Evolutionary conservation across 495 filamentous ascomycete genomes (phyloP), one percentile per base, ranked within the genome.

Genomic region (Neurospora sp.): DNA sequence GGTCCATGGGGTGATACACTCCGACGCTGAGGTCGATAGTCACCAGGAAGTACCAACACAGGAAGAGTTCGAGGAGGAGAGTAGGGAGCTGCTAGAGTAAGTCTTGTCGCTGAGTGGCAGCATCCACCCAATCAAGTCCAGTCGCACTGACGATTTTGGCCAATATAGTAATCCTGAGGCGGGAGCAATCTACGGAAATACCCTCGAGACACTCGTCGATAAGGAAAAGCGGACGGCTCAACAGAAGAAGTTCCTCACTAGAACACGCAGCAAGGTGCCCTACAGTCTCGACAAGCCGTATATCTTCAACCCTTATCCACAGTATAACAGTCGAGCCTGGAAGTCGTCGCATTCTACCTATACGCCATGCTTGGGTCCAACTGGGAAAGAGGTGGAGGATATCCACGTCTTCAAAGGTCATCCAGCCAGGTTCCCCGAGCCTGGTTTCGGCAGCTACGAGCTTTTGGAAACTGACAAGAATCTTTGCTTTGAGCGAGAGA

Each of bases 401-500:
- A 79, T 86, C 11, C 71, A 76, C 16, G 86, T 85, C 38, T 88
- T 85, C 72, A 82, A 84, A 72, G 94, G 93, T 1, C 86, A 91
- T 3, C 89, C 91, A 2, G 81, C 87, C 60, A 88, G 90, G 0
- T 93, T 95, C 78, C 93, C 93, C 0, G 90, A 93, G 10, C 88
- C 93, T 18, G 86, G 90, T 2, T 91, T 96, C 76, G 96, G 96
- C 1, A 92, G 91, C 35, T 93, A 96, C 80, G 84, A 87, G 7
- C 80, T 91, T 69, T 80, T 97, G 23, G 91, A 91, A 0, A 85
- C 97, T 60, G 89, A 90, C 70, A 87, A 92, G 70, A 90, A 96
- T 78, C 83, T 98, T 62, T 99, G 96, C 83, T 99, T 96, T 80
- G 96, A 98, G 77, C 87, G 96, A 9, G 93, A 92, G 79, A 95